A percentile compares a stretch with the other conserved stretches of the same genome.
phyloP scores from a whole-genome alignment of 2,329 filamentous ascomycete genomes.

The Claviceps humidiphila region DNA sequence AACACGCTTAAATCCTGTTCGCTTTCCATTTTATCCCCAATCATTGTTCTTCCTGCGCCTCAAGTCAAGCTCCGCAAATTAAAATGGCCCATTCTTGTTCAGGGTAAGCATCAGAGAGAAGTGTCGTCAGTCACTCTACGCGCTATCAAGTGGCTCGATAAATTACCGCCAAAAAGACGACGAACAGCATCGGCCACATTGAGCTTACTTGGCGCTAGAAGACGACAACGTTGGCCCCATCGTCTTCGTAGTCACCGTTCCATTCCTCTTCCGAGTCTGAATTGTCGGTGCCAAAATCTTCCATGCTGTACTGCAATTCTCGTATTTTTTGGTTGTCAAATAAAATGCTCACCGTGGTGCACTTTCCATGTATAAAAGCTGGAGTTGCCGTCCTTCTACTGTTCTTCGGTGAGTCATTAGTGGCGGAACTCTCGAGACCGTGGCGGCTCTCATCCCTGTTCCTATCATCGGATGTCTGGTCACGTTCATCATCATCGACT shows the following conservation, averaged over 20 bases:
- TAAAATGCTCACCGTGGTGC: conserved; percentile 54
- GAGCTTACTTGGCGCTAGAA: conserved; percentile 8
- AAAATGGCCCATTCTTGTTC: neutral
- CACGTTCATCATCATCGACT: neutral
- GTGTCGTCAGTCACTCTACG: neutral
- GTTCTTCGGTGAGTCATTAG: neutral
- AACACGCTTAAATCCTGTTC: too few species aligned
- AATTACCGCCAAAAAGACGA: neutral
- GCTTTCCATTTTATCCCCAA: too few species aligned
- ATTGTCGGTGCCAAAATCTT: conserved; percentile 52
- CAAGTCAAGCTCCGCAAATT: too few species aligned
- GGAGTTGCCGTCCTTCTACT: neutral
- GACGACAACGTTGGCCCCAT: conserved; percentile 27
- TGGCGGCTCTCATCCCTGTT: conserved; percentile 6
- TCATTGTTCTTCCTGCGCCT: too few species aligned
- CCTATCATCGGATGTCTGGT: neutral
- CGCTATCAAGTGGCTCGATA: neutral
- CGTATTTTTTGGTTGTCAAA: conserved; percentile 65
- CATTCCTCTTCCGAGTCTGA: conserved; percentile 44
- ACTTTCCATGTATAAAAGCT: conserved; percentile 50
- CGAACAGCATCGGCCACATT: conserved; percentile 3
- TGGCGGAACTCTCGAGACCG: neutral
- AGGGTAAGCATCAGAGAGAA: neutral
- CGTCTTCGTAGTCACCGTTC: conserved; percentile 43
- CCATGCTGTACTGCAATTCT: conserved; percentile 56